Evolutionary conservation across 129 eudicot species (phyloP), one percentile per base, ranked within the genome.

Genomic region (Flaveria robusta): DNA sequence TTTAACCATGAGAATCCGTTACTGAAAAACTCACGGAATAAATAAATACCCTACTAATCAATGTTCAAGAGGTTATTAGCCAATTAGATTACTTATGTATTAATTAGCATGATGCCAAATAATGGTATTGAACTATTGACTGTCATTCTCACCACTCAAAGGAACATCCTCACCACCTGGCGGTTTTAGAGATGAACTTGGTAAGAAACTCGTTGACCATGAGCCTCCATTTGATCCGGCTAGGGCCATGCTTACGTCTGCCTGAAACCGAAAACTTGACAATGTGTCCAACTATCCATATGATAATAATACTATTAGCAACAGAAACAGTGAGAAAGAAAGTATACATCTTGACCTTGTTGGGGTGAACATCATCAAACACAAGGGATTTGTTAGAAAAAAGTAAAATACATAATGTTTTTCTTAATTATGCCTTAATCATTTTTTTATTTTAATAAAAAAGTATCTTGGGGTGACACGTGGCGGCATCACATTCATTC

Each of bases 141-240:
- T 74, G 4, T 79, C 87, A 43, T 83, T 85, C 59, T 78, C 89
- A 59, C 85, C 68, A 58, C 72, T 70, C 29, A 83, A 83, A 39
- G 41, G 67, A 41, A 45, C 68, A 51, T 77, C 77, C 42, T 85
- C 89, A 54, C 86, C 83, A 51, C 85, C 51, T 4, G 90, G 59
- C 45, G 79, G 78, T 80, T 72, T 84, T 43, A 75, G 72, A 34
- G 87, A 74, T 15, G 92, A 80, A 75, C 80, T 90, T n/a, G 91
- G 81, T 46, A 63, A 66, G 62, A 77, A 92, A 43, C 80, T 81
- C 37, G 98, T 93, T 0, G 97, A 93, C 98, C 98, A 93, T 16
- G 98, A 93, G 87, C 97, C 98, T 58, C 98, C 97, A 60, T 88
- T 91, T 34, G 96, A 88, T 42, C 97, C 96, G 24, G 98, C 98